A percentile compares a stretch with the other conserved stretches of the same genome.
Evolutionary conservation across 768 basidiomycete genomes (phyloP).

Genomic region (Suillus tomentosus): DNA sequence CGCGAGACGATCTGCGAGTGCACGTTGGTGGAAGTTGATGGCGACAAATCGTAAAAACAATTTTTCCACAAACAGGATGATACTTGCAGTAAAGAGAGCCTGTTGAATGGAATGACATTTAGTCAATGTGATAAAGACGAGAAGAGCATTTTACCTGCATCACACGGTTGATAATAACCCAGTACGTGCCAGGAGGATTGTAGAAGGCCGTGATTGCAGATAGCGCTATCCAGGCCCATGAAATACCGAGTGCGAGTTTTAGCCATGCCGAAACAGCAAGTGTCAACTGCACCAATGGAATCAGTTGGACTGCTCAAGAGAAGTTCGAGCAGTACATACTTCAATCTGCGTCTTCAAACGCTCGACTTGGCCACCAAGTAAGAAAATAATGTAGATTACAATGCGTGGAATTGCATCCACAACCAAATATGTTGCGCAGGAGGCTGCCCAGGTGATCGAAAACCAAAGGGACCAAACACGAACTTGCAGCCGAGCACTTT

Average conservation of each 20-base stretch:
- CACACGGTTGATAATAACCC: constrained; percentile 67
- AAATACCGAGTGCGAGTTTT: constrained; percentile 64
- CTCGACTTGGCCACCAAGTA: constrained; percentile 65
- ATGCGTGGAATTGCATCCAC: constrained; percentile 65
- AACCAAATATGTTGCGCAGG: constrained; percentile 59
- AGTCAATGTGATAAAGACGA: constrained; percentile 13
- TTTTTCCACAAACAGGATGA: constrained; percentile 54
- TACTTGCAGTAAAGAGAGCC: constrained; percentile 45
- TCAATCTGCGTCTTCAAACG: constrained; percentile 68
- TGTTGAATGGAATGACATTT: constrained; percentile 22
- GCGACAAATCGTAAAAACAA: constrained; percentile 74
- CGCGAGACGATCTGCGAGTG: constrained; percentile 69
- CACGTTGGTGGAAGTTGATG: constrained; percentile 78
- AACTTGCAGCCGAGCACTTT: constrained; percentile 52
- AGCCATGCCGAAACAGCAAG: constrained; percentile 73
- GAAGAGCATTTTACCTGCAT: constrained; percentile 54
- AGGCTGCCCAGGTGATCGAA: constrained; percentile 64
- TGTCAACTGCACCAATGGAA: constrained; percentile 47
- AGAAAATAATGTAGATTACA: constrained; percentile 51
- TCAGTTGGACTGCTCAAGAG: not conserved
- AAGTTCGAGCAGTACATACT: constrained; percentile 39
- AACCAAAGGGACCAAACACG: constrained; percentile 70
- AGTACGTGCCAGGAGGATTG: constrained; percentile 64
- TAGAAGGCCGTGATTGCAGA: constrained; percentile 61
- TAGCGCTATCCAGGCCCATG: constrained; percentile 76